Evolutionary conservation across 192 early-diverging fungal species (phyloP).

Genomic region (Coemansia asiatica): DNA sequence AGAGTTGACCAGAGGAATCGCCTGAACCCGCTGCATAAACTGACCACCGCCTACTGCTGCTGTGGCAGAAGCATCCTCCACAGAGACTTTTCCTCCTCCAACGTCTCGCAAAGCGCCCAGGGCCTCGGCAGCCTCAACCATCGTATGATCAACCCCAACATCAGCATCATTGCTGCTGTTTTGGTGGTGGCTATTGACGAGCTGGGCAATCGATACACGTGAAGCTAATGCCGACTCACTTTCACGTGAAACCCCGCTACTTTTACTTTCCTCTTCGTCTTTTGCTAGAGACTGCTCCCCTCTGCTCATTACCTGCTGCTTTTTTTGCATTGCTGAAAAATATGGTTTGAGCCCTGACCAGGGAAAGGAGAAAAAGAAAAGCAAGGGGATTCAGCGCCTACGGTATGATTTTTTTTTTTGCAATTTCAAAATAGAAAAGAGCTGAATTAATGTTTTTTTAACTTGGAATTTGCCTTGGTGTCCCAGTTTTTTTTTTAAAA

Average conservation of each 20-base stretch:
- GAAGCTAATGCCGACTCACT: conserved; percentile 5
- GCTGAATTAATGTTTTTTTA: too few relatives aligned
- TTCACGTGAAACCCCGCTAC: conserved; percentile 26
- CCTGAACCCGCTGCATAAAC: conserved; percentile 78
- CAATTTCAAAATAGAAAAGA: too few relatives aligned
- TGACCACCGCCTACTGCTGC: conserved; percentile 15
- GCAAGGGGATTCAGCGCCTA: too few relatives aligned
- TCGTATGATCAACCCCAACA: conserved; percentile 22
- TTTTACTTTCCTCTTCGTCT: background rate
- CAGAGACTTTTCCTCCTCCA: background rate
- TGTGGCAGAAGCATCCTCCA: background rate
- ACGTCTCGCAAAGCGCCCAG: conserved; percentile 16
- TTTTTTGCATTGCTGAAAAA: too few relatives aligned
- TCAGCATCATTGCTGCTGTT: background rate
- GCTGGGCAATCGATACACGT: conserved; percentile 35
- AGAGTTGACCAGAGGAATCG: conserved; percentile 76
- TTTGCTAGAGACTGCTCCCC: too few relatives aligned
- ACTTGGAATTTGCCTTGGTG: too few relatives aligned
- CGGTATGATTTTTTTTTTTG: too few relatives aligned
- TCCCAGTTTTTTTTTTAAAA: background rate
- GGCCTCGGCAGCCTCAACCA: conserved; percentile 29
- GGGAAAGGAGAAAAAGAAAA: conserved; percentile 5
- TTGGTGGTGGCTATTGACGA: conserved; percentile 3
- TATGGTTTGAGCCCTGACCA: too few relatives aligned
- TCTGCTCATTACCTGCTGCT: too few relatives aligned